Percentiles rank a stretch among this genome's conserved stretches.
phyloP scores from a whole-genome alignment of 164 flowering plant genomes.

The Stephania yunnanensis region DNA sequence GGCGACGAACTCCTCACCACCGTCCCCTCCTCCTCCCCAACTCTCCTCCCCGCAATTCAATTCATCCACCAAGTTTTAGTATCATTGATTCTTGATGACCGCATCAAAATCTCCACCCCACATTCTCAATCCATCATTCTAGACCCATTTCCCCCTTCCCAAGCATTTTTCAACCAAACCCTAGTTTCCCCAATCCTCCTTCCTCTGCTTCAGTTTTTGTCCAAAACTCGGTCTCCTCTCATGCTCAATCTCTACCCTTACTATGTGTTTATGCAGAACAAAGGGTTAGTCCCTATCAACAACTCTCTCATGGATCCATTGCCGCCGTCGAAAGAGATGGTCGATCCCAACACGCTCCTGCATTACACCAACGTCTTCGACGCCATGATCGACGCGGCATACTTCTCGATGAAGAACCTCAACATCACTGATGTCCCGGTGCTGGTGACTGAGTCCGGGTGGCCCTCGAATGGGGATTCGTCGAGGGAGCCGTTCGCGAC shows the following conservation, averaged over 20 bases:
- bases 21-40: constrained; percentile 61
- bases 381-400: constrained; percentile 87
- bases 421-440: constrained; percentile 68
- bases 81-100: constrained; percentile 58
- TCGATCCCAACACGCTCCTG: constrained; percentile 87
- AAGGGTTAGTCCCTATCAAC: constrained; percentile 85
- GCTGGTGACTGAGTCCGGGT: constrained; percentile 83
- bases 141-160: constrained; percentile 95
- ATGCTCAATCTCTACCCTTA: constrained; percentile 98
- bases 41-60: constrained; percentile 85
- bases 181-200: constrained; percentile 34
- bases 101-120: constrained; percentile 81
- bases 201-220: constrained; percentile 59
- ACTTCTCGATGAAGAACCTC: constrained; percentile 78
- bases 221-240: constrained; percentile 63
- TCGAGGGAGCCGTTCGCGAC: constrained; percentile 84
- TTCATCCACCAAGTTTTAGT: constrained; percentile 68
- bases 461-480: constrained; percentile 86
- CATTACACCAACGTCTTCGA: constrained; percentile 91
- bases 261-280: constrained; percentile 94
- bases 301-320: constrained; percentile 73
- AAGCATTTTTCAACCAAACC: constrained; percentile 83
- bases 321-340: constrained; percentile 86
- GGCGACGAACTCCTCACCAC: constrained; percentile 91
- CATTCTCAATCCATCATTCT: constrained; percentile 71